Evolutionary conservation across 176 grass and related monocot genomes (phyloP).

Genomic region (Melocanna baccifera): DNA sequence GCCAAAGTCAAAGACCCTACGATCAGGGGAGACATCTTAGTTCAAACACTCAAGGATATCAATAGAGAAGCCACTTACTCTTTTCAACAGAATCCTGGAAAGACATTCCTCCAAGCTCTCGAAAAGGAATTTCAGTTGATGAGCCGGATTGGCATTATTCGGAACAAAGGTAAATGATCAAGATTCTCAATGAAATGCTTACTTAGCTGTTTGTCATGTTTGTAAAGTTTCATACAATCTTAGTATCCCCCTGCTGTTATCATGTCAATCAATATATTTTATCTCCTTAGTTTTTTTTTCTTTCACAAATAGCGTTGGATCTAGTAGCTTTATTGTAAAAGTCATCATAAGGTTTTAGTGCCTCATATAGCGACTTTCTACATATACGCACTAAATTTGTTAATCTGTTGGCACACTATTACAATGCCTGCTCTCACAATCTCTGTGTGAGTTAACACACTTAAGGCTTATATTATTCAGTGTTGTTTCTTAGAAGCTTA

Average conservation of each 20-base stretch:
- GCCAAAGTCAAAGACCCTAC: slow-evolving; percentile 84
- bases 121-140: slow-evolving; percentile 78
- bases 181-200: slow-evolving; percentile 5
- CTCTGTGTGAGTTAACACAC: slow-evolving; percentile 7
- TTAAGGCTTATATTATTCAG: neutral
- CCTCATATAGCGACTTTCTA: slow-evolving; percentile 2
- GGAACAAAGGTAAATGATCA: slow-evolving; percentile 54
- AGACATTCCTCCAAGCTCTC: slow-evolving; percentile 74
- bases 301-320: neutral
- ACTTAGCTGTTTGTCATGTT: slow-evolving; percentile 15
- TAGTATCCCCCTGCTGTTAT: neutral
- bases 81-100: slow-evolving; percentile 56
- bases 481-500: neutral
- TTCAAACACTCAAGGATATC: slow-evolving; percentile 86
- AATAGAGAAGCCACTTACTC: slow-evolving; percentile 57
- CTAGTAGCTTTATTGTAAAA: slow-evolving; percentile 13
- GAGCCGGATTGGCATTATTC: slow-evolving; percentile 54
- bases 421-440: neutral
- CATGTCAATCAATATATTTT: neutral
- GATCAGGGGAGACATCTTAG: slow-evolving; percentile 87
- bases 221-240: slow-evolving; percentile 6
- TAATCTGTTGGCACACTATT: slow-evolving; percentile 15
- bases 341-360: slow-evolving; percentile 1
- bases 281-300: neutral
- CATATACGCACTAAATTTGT: slow-evolving; percentile 14